Conservation (phyloP, 2,329 filamentous ascomycete genomes). For the Penicillium sp. region DNA sequence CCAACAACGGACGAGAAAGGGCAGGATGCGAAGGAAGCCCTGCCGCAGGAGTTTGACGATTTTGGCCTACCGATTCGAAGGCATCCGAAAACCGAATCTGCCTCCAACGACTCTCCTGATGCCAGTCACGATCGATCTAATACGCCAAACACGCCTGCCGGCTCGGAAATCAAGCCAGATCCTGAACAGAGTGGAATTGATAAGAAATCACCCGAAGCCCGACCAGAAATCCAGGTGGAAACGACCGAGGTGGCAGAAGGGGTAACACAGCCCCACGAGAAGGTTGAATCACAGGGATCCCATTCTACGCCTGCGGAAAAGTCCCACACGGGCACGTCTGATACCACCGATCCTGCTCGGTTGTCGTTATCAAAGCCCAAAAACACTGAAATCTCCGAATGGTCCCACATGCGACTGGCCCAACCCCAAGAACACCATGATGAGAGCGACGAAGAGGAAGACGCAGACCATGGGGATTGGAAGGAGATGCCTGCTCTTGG, state of each 20-base stretch:
- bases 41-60: slow-evolving; percentile 33
- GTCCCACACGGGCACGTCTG: slow-evolving; percentile 1
- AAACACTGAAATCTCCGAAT: slow-evolving; percentile 64
- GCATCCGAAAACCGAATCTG: slow-evolving; percentile 18
- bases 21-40: slow-evolving; percentile 6
- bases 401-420: slow-evolving; percentile 80
- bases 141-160: slow-evolving; percentile 9
- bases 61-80: slow-evolving; percentile 41
- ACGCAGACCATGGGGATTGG: slow-evolving; percentile 69
- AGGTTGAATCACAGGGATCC: slow-evolving; percentile 4
- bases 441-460: slow-evolving; percentile 49
- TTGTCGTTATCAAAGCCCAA: slow-evolving; percentile 23
- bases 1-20: slow-evolving; percentile 2
- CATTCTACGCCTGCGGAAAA: slow-evolving; percentile 8
- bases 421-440: slow-evolving; percentile 44
- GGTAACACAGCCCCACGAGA: slow-evolving; percentile 6
- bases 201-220: background rate
- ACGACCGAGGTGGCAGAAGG: slow-evolving; percentile 2
- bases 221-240: background rate
- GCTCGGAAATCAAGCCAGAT: background rate
- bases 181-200: background rate
- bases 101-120: slow-evolving; percentile 15
- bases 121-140: slow-evolving; percentile 17
- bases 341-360: slow-evolving; percentile 12
- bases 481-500: slow-evolving; percentile 93